Conservation (phyloP, 148 eudicot species). For the Amaranthus hypochondriacus region DNA sequence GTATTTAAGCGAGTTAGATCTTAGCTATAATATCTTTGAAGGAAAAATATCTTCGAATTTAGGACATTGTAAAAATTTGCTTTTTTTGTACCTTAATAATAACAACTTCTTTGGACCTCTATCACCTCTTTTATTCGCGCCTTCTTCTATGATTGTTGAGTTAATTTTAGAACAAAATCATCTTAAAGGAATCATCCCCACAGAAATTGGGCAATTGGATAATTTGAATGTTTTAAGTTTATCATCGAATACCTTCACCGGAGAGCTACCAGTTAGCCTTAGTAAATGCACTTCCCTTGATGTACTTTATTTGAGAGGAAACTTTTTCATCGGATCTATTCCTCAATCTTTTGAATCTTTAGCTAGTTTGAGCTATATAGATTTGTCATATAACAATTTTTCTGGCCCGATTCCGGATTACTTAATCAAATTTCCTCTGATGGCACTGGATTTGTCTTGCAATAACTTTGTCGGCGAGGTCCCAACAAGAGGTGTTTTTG, state of each 20-base stretch:
- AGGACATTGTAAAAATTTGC: constrained; percentile 26
- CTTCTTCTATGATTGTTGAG: constrained; percentile 14
- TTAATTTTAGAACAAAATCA: constrained; percentile 16
- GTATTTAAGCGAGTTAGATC: neutral
- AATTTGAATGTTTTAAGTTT: constrained; percentile 23
- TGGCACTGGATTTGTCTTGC: constrained; percentile 20
- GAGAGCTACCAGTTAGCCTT: constrained; percentile 29
- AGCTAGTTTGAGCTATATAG: constrained; percentile 13
- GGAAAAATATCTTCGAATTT: constrained; percentile 31
- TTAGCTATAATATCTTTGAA: constrained; percentile 21
- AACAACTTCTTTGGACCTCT: constrained; percentile 29
- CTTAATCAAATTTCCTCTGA: neutral
- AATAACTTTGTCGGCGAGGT: constrained; percentile 34
- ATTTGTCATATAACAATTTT: constrained; percentile 32
- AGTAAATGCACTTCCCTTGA: constrained; percentile 23
- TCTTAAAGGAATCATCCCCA: constrained; percentile 30
- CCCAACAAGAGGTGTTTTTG: constrained; percentile 26
- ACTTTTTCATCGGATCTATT: constrained; percentile 23
- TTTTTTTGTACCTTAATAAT: constrained; percentile 7
- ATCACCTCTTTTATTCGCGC: constrained; percentile 19
- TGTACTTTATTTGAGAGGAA: constrained; percentile 13
- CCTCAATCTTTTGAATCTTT: constrained; percentile 21
- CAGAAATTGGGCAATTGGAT: constrained; percentile 16
- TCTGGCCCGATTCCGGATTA: constrained; percentile 26
- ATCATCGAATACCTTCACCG: constrained; percentile 25